phyloP scores from a whole-genome alignment of 2,329 filamentous ascomycete genomes.

The Alternaria sp. region DNA sequence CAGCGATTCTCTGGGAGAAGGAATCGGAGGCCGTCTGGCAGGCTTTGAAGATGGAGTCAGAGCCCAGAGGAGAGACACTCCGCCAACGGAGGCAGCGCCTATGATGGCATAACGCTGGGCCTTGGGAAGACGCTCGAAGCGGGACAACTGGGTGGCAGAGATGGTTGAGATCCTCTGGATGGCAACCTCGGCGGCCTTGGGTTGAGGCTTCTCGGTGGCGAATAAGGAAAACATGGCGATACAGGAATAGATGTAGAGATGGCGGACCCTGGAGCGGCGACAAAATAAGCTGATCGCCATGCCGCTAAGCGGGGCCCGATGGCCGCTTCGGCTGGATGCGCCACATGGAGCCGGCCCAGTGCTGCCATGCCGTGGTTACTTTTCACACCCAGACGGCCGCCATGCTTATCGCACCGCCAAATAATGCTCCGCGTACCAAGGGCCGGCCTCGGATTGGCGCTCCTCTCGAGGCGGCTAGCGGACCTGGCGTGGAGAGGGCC shows the following conservation, averaged over 20 bases:
- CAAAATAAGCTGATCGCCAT: constrained; percentile 29
- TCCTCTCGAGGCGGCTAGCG: constrained; percentile 25
- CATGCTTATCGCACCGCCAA: constrained; percentile 10
- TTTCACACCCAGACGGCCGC: neutral
- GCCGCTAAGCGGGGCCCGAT: constrained; percentile 22
- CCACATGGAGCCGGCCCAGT: constrained; percentile 12
- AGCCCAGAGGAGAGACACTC: constrained; percentile 36
- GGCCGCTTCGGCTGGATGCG: constrained; percentile 16
- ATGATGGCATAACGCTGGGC: constrained; percentile 30
- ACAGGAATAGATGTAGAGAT: constrained; percentile 31
- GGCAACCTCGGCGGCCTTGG: constrained; percentile 18
- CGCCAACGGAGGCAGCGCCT: constrained; percentile 41
- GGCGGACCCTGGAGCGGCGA: constrained; percentile 27
- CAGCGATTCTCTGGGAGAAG: constrained; percentile 41
- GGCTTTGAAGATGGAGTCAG: constrained; percentile 31
- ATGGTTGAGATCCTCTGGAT: constrained; percentile 22
- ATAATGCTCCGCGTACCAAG: constrained; percentile 11
- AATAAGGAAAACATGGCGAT: constrained; percentile 27
- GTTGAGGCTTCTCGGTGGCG: constrained; percentile 28
- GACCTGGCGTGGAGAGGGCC: constrained; percentile 22
- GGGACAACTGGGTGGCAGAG: constrained; percentile 24
- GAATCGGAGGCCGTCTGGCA: constrained; percentile 25
- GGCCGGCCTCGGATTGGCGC: constrained; percentile 16
- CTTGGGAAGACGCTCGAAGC: constrained; percentile 29
- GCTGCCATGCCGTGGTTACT: constrained; percentile 2